Evolutionary conservation across 768 basidiomycete genomes (phyloP).

Genomic region (Macrolepiota albuminosa): DNA sequence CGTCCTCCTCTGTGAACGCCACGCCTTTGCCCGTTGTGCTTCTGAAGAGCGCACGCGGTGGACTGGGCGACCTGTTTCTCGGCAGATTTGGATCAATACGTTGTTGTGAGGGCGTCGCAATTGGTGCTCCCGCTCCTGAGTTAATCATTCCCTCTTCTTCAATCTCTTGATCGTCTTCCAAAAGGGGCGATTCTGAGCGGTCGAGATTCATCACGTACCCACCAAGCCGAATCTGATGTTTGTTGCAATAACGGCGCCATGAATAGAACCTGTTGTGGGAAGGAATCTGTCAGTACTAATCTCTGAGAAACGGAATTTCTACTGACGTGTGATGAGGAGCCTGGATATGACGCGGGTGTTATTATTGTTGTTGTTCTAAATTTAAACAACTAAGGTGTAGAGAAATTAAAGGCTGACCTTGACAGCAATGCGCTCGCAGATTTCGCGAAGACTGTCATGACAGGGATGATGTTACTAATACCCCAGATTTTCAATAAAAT

Average conservation of each 20-base stretch:
- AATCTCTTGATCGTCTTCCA: conserved; percentile 38
- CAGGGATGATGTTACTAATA: background rate
- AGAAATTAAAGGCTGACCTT: conserved; percentile 43
- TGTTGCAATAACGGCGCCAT: conserved; percentile 90
- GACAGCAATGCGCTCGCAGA: conserved; percentile 82
- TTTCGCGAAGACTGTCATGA: conserved; percentile 60
- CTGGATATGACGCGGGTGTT: conserved; percentile 26
- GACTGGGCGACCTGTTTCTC: conserved; percentile 74
- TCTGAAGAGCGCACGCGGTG: conserved; percentile 71
- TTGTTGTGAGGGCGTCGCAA: conserved; percentile 27
- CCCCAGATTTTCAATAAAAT: background rate
- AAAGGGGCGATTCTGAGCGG: conserved; percentile 39
- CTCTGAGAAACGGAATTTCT: background rate
- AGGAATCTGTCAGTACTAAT: conserved; percentile 1
- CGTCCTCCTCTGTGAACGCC: conserved; percentile 82
- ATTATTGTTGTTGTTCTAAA: background rate
- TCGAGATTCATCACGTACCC: conserved; percentile 75
- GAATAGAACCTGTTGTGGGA: conserved; percentile 67
- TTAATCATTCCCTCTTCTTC: conserved; percentile 32
- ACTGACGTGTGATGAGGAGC: conserved; percentile 87
- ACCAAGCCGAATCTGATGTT: conserved; percentile 86
- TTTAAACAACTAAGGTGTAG: background rate
- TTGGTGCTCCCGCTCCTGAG: conserved; percentile 30
- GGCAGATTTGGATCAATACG: conserved; percentile 19
- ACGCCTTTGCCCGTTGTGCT: conserved; percentile 91